These are phyloP conservation scores for Penicillium verrucosum DNA, from an alignment of 2,329 filamentous ascomycete species.

Conservation along the genomic window DNA sequence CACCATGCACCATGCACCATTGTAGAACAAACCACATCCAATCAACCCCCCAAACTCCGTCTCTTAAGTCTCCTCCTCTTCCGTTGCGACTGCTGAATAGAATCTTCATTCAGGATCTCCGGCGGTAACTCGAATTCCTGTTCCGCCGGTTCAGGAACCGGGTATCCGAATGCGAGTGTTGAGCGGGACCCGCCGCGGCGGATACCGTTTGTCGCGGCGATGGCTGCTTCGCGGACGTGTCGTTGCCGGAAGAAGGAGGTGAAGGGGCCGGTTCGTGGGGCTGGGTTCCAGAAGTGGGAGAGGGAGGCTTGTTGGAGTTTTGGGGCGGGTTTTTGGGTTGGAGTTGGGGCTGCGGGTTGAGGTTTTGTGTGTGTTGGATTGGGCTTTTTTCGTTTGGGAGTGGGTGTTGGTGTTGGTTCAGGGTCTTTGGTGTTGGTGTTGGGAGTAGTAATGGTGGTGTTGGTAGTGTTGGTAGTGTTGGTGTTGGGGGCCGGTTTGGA, in stretches of 20 bases:
- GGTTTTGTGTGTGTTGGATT: conserved; percentile 8
- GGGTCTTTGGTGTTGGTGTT: not conserved
- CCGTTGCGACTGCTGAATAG: conserved; percentile 41
- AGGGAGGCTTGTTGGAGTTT: conserved; percentile 14
- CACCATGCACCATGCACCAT: not conserved
- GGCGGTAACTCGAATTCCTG: conserved; percentile 72
- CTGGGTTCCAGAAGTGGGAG: conserved; percentile 21
- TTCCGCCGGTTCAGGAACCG: conserved; percentile 69
- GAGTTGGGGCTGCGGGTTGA: conserved; percentile 1
- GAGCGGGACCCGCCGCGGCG: conserved; percentile 64
- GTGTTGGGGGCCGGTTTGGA: conserved; percentile 1
- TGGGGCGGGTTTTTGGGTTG: not conserved
- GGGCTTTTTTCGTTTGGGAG: conserved; percentile 31
- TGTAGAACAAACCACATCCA: not conserved
- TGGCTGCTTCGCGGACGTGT: conserved; percentile 74
- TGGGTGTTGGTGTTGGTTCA: not conserved
- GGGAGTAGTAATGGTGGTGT: too few relatives aligned
- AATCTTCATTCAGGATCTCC: conserved; percentile 50
- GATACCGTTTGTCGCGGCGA: conserved; percentile 50
- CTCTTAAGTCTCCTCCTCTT: conserved; percentile 37
- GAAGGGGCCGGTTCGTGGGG: conserved; percentile 58
- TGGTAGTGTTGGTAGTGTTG: too few relatives aligned
- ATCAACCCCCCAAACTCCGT: conserved; percentile 23
- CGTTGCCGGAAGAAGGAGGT: conserved; percentile 83
- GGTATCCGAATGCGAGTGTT: conserved; percentile 71